Percentiles rank a stretch among this genome's conserved stretches.
phyloP scores from a whole-genome alignment of 2,329 filamentous ascomycete genomes.

The Blumeria graminis region DNA sequence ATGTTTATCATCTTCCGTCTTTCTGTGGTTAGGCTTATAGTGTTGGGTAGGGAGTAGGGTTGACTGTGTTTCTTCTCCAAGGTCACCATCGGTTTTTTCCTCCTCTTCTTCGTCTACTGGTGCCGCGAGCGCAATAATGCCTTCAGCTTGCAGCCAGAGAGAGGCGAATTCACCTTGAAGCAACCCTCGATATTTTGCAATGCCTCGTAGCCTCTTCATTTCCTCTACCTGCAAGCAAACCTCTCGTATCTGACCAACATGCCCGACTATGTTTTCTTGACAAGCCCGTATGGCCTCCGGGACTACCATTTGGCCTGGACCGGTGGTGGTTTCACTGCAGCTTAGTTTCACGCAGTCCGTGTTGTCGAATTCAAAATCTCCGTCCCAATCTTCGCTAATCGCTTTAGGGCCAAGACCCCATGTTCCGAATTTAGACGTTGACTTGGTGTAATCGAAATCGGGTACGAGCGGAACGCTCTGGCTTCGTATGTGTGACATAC shows the following conservation, averaged over 20 bases:
- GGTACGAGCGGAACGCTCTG: conserved; percentile 57
- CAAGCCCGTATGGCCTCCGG: conserved; percentile 59
- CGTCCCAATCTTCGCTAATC: conserved; percentile 70
- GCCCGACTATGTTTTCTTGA: conserved; percentile 58
- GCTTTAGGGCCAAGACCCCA: conserved; percentile 63
- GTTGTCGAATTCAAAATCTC: conserved; percentile 52
- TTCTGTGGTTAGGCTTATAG: too few species aligned
- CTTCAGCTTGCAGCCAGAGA: conserved; percentile 62
- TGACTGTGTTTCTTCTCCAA: conserved; percentile 2
- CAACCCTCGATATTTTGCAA: conserved; percentile 44
- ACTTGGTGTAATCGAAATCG: conserved; percentile 28
- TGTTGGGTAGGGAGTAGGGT: background rate
- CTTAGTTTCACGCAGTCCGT: conserved; percentile 17
- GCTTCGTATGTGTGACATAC: conserved; percentile 44
- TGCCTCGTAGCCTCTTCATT: conserved; percentile 50
- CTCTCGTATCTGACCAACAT: conserved; percentile 64
- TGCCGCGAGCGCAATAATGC: conserved; percentile 64
- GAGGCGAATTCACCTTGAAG: conserved; percentile 30
- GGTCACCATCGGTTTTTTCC: background rate
- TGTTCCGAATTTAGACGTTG: conserved; percentile 51
- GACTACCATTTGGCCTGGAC: conserved; percentile 34
- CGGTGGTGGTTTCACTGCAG: conserved; percentile 18
- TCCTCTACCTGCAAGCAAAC: conserved; percentile 63
- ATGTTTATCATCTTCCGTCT: too few species aligned
- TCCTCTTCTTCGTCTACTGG: conserved; percentile 32